Conservation (phyloP, 2,329 filamentous ascomycete genomes). For the Blastomyces gilchristii region DNA sequence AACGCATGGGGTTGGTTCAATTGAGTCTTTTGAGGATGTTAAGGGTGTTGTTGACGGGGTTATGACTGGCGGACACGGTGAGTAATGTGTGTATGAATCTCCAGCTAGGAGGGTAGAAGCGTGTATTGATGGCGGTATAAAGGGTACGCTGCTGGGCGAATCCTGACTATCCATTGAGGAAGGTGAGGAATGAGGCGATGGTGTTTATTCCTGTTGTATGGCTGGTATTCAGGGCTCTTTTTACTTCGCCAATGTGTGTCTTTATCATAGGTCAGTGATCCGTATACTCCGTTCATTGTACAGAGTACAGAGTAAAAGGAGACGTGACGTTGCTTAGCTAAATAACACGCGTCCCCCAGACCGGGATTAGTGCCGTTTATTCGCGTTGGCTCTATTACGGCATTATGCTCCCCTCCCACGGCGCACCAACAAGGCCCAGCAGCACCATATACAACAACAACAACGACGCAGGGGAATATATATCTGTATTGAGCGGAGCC, state of each 20-base stretch:
- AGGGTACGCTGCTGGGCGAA: constrained; percentile 32
- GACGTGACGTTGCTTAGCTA: constrained; percentile 9
- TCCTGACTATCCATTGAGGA: constrained; percentile 19
- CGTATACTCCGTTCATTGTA: not conserved
- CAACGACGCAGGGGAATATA: not conserved
- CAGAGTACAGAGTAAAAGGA: too few relatives aligned
- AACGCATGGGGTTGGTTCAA: constrained; percentile 52
- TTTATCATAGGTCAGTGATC: not conserved
- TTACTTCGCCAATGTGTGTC: not conserved
- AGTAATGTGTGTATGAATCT: constrained; percentile 62
- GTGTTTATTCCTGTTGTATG: not conserved
- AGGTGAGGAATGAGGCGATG: not conserved
- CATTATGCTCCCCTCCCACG: not conserved
- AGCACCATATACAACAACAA: not conserved
- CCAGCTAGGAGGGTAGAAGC: constrained; percentile 48
- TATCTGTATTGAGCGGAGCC: not conserved
- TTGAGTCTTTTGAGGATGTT: constrained; percentile 20
- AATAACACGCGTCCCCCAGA: constrained; percentile 2
- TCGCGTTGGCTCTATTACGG: not conserved
- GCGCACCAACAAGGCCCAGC: not conserved
- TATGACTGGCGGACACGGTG: constrained; percentile 54
- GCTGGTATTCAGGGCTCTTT: too few relatives aligned
- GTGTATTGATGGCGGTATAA: constrained; percentile 62
- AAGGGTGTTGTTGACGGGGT: constrained; percentile 34
- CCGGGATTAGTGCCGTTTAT: constrained; percentile 13